Conservation (phyloP, 148 eudicot genomes). For the Fagopyrum tataricum region DNA sequence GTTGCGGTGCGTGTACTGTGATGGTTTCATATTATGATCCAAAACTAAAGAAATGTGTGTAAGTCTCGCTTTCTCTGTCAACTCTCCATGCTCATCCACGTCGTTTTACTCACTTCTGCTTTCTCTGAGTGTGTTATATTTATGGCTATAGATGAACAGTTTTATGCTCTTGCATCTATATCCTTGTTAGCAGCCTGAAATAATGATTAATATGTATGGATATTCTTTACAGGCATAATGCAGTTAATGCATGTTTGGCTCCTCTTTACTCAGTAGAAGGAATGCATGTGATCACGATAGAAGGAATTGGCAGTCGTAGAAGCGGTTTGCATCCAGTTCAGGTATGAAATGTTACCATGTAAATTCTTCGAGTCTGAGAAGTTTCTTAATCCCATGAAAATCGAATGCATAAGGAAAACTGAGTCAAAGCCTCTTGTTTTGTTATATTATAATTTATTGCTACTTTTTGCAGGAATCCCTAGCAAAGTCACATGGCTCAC, state of each 20-base stretch:
- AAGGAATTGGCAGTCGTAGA: constrained; percentile 81
- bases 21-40: constrained; percentile 77
- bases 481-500: constrained; percentile 87
- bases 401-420: not conserved
- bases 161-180: not conserved
- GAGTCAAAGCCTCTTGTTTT: constrained; percentile 3
- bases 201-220: not conserved
- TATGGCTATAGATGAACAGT: not conserved
- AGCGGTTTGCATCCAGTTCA: constrained; percentile 93
- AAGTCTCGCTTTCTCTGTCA: constrained; percentile 30
- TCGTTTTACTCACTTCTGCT: not conserved
- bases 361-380: not conserved
- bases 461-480: constrained; percentile 61
- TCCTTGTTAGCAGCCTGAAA: not conserved
- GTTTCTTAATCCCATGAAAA: not conserved
- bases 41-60: constrained; percentile 74
- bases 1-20: constrained; percentile 99
- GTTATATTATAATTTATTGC: not conserved
- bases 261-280: constrained; percentile 93
- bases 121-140: not conserved
- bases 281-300: constrained; percentile 97
- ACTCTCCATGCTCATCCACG: not conserved
- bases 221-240: constrained; percentile 51
- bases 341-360: constrained; percentile 32
- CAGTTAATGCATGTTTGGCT: constrained; percentile 92